Percentiles rank a stretch among this genome's conserved stretches.
Evolutionary conservation across 352 stramenopile genomes (phyloP).

Genomic region (Blastocystis sp.): DNA sequence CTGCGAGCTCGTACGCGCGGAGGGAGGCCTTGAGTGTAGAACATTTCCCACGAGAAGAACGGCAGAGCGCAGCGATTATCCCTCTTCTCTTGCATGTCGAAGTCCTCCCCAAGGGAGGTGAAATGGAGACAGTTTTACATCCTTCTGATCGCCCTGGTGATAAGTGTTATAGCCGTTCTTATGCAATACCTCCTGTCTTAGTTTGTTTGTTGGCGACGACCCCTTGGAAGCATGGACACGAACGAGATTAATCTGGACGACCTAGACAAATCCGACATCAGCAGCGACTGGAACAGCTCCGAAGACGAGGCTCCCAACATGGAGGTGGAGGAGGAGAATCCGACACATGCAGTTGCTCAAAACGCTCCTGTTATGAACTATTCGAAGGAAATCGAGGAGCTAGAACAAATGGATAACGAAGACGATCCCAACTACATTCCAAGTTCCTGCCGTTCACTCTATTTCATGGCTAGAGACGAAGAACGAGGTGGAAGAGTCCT

Average conservation of each 20-base stretch:
- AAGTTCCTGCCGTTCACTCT: background rate
- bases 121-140: constrained; percentile 58
- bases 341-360: too few relatives aligned
- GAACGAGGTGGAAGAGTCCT: constrained; percentile 41
- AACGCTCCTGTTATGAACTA: background rate
- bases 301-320: constrained; percentile 42
- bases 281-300: constrained; percentile 46
- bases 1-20: background rate
- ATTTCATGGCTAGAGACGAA: constrained; percentile 28
- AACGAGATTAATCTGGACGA: constrained; percentile 56
- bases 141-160: constrained; percentile 23
- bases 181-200: constrained; percentile 42
- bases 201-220: background rate
- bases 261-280: constrained; percentile 54
- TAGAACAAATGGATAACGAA: constrained; percentile 24
- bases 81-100: background rate
- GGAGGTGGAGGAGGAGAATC: constrained; percentile 30
- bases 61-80: constrained; percentile 8
- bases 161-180: constrained; percentile 33
- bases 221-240: background rate
- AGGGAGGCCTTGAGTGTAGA: background rate
- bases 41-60: background rate
- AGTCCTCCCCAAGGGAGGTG: background rate
- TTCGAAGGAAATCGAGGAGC: background rate
- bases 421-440: constrained; percentile 25